A percentile compares a stretch with the other conserved stretches of the same genome.
phyloP scores from a whole-genome alignment of 768 basidiomycete genomes.

The Tylopilus sp. region DNA sequence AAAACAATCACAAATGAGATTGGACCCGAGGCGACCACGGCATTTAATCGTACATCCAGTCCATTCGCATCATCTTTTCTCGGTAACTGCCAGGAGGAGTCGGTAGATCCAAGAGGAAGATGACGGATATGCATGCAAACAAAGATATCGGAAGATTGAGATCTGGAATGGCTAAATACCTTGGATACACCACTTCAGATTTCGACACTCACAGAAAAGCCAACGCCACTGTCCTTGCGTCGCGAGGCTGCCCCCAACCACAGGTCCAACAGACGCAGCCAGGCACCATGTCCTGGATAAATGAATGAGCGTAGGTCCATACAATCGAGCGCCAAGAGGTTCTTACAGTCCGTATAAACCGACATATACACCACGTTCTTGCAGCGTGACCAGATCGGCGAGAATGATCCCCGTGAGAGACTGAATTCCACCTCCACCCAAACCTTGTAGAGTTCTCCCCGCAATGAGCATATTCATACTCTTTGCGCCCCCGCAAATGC shows the following conservation, averaged over 20 bases:
- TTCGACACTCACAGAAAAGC: not conserved
- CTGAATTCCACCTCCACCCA: not conserved
- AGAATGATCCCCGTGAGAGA: not conserved
- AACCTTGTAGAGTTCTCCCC: not conserved
- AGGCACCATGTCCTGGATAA: not conserved
- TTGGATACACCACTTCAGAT: no score
- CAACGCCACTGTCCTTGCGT: not conserved
- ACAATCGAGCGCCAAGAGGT: not conserved
- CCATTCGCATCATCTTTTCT: slow-evolving; percentile 37
- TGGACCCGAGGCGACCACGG: not conserved
- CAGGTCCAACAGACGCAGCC: not conserved
- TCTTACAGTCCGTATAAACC: not conserved
- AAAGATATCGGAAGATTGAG: slow-evolving; percentile 34
- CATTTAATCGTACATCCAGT: slow-evolving; percentile 39
- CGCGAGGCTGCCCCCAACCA: not conserved
- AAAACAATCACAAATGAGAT: not conserved
- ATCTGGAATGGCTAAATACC: slow-evolving; percentile 20
- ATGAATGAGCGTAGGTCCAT: not conserved
- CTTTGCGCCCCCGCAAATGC: not conserved
- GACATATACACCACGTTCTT: not conserved
- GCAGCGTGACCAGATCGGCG: not conserved
- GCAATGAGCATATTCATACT: not conserved
- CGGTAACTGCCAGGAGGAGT: slow-evolving; percentile 31
- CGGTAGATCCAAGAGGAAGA: slow-evolving; percentile 32
- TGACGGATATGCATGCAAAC: slow-evolving; percentile 15